Percentiles rank a stretch among this genome's conserved stretches.
phyloP scores from a whole-genome alignment of 208 protist genomes.

The Vickermania ingenoplastis region DNA sequence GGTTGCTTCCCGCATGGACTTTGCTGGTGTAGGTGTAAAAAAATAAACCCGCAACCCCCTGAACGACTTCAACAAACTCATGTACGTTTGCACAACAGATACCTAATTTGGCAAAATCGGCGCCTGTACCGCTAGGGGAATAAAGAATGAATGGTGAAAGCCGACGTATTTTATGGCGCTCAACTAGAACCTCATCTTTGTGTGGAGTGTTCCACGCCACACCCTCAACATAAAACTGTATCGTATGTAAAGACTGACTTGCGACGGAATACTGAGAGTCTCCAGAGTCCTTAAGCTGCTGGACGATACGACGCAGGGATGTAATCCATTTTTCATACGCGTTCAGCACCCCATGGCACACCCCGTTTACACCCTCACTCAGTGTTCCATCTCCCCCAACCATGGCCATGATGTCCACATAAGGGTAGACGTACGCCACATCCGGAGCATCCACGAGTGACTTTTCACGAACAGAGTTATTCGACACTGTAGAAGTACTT shows the following conservation, averaged over 20 bases:
- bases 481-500: too few species aligned
- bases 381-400: constrained; percentile 77
- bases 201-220: background rate
- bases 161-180: constrained; percentile 38
- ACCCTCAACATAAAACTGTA: background rate
- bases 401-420: constrained; percentile 33
- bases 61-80: constrained; percentile 23
- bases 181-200: constrained; percentile 28
- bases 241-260: background rate
- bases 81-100: constrained; percentile 38
- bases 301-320: background rate
- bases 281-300: constrained; percentile 3
- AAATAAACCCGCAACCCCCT: constrained; percentile 1
- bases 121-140: constrained; percentile 49
- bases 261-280: background rate
- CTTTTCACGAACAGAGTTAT: too few species aligned
- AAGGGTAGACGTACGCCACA: background rate
- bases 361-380: constrained; percentile 67
- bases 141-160: constrained; percentile 66
- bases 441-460: background rate
- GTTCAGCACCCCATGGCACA: constrained; percentile 42
- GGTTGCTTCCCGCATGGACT: background rate
- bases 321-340: constrained; percentile 9
- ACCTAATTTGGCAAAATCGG: constrained; percentile 62
- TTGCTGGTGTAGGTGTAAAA: constrained; percentile 2